Conservation (phyloP, 164 flowering plant genomes). For the Umbellularia californica region DNA sequence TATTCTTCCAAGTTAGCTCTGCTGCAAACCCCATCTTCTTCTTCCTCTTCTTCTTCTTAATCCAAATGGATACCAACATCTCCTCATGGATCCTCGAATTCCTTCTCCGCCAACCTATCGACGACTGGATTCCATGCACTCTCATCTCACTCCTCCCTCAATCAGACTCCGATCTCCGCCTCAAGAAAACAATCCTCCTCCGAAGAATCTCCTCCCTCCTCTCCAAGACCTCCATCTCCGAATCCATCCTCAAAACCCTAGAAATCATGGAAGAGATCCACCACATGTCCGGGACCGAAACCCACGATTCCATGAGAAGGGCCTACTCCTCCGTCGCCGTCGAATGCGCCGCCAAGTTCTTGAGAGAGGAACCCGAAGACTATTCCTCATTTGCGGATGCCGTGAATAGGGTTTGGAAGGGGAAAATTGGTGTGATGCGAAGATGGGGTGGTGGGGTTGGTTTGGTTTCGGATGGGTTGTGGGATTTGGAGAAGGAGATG, state of each 20-base stretch:
- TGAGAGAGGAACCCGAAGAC: slow-evolving; percentile 17
- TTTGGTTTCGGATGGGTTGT: slow-evolving; percentile 35
- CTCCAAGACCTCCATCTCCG: slow-evolving; percentile 25
- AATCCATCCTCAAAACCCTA: slow-evolving; percentile 35
- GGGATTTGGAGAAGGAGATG: slow-evolving; percentile 31
- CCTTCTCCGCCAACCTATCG: slow-evolving; percentile 36
- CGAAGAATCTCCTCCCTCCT: slow-evolving; percentile 35
- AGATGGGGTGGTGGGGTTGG: slow-evolving; percentile 17
- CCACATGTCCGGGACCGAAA: slow-evolving; percentile 10
- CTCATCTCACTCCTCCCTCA: slow-evolving; percentile 35
- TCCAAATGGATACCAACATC: slow-evolving; percentile 30
- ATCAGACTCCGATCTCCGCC: slow-evolving; percentile 17
- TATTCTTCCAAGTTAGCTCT: no score
- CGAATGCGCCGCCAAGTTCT: slow-evolving; percentile 39
- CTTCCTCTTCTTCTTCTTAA: neutral
- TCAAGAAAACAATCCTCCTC: slow-evolving; percentile 38
- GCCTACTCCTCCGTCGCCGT: slow-evolving; percentile 62
- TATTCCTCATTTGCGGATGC: slow-evolving; percentile 33
- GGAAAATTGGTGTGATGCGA: slow-evolving; percentile 35
- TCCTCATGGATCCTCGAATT: slow-evolving; percentile 54
- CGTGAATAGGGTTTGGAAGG: slow-evolving; percentile 55
- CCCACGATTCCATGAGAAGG: slow-evolving; percentile 30
- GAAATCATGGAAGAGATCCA: slow-evolving; percentile 43
- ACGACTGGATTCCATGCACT: slow-evolving; percentile 8
- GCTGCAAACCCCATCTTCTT: neutral